Evolutionary conservation across 129 eudicot species (phyloP).

Genomic region (Tagetes erecta): DNA sequence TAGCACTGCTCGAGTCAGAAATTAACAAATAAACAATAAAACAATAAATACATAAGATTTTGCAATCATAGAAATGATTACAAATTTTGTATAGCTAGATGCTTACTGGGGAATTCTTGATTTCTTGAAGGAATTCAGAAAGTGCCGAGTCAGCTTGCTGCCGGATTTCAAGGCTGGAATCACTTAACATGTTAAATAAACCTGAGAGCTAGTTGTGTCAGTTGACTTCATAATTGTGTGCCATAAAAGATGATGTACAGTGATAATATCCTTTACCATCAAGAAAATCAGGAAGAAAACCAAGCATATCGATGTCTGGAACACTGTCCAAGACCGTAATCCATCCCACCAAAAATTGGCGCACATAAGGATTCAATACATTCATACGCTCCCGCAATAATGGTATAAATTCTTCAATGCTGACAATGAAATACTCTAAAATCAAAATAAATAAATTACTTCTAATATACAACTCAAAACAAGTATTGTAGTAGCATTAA

Average conservation of each 20-base stretch:
- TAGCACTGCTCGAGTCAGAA: conserved; percentile 57
- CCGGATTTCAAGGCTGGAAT: conserved; percentile 92
- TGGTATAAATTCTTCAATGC: conserved; percentile 98
- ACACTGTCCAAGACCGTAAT: conserved; percentile 95
- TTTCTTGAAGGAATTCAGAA: conserved; percentile 93
- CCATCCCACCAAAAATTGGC: conserved; percentile 97
- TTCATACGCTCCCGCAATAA: conserved; percentile 92
- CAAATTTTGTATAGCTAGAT: conserved; percentile 14
- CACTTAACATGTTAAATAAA: conserved; percentile 93
- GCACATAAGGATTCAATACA: conserved; percentile 88
- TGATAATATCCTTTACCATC: conserved; percentile 61
- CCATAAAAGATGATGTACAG: conserved; percentile 5
- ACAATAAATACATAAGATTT: conserved; percentile 18
- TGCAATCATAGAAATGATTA: neutral
- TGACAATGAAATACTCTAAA: conserved; percentile 24
- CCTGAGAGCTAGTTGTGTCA: conserved; percentile 54
- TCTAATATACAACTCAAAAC: neutral
- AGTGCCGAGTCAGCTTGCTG: conserved; percentile 98
- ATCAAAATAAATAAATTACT: neutral
- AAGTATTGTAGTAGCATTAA: neutral
- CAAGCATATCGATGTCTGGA: conserved; percentile 95
- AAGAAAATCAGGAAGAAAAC: conserved; percentile 99
- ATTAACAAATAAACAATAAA: conserved; percentile 36
- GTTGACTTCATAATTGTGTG: conserved; percentile 3
- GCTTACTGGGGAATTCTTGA: conserved; percentile 88